A percentile compares a stretch with the other conserved stretches of the same genome.
Evolutionary conservation across 2,329 filamentous ascomycete species (phyloP).

Genomic region (Aurifilum marmelostoma): DNA sequence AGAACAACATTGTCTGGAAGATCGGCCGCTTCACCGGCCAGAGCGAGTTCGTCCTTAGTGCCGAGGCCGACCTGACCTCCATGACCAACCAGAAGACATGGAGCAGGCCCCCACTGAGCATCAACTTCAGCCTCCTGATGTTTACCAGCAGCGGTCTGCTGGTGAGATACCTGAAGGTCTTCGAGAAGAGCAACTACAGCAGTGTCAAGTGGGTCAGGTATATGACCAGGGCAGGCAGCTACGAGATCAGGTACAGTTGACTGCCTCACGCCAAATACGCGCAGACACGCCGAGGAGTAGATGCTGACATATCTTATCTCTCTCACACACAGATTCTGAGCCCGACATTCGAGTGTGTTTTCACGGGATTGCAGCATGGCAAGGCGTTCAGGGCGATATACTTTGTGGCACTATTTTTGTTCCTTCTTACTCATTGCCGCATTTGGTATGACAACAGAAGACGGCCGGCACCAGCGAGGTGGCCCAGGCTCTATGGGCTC

Average conservation of each 20-base stretch:
- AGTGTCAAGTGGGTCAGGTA: constrained; percentile 99
- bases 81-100: constrained; percentile 99
- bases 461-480: neutral
- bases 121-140: constrained; percentile 95
- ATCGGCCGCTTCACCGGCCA: constrained; percentile 98
- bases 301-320: neutral
- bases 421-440: neutral
- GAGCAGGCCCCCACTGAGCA: constrained; percentile 87
- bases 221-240: constrained; percentile 97
- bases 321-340: constrained; percentile 1
- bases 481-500: neutral
- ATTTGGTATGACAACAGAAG: neutral
- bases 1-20: constrained; percentile 99
- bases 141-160: constrained; percentile 93
- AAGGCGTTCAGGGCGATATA: constrained; percentile 6
- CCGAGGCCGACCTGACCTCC: constrained; percentile 88
- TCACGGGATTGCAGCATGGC: neutral
- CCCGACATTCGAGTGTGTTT: neutral
- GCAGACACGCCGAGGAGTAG: too few species aligned
- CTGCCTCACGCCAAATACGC: too few species aligned
- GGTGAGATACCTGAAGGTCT: constrained; percentile 95
- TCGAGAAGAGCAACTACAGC: constrained; percentile 98
- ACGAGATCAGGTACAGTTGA: constrained; percentile 79
- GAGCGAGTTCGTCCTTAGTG: constrained; percentile 91
- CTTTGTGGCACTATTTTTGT: neutral